These are phyloP conservation scores for Kandelia obovata DNA, from an alignment of 345 rosid species.

Conservation along the genomic window DNA sequence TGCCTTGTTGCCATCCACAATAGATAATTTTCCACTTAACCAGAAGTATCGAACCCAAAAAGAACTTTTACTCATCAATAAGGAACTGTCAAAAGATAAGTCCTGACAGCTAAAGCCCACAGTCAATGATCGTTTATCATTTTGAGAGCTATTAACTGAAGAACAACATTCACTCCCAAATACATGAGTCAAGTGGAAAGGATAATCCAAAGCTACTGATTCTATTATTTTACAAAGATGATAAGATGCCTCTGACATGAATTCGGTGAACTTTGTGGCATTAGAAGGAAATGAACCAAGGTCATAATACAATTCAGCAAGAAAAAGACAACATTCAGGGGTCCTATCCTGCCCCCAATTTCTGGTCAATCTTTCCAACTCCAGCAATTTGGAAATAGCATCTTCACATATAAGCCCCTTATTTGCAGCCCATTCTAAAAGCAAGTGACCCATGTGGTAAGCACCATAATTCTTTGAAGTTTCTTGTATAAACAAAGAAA, in stretches of 20 bases:
- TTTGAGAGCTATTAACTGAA: conserved; percentile 34
- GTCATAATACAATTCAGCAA: conserved; percentile 84
- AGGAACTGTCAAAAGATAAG: conserved; percentile 26
- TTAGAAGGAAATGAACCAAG: conserved; percentile 53
- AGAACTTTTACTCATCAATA: conserved; percentile 41
- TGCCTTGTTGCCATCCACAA: conserved; percentile 65
- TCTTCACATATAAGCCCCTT: conserved; percentile 42
- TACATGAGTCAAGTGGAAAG: conserved; percentile 35
- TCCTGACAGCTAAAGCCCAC: conserved; percentile 20
- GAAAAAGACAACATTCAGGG: conserved; percentile 83
- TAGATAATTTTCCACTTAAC: conserved; percentile 83
- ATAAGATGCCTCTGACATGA: conserved; percentile 65
- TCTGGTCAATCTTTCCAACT: conserved; percentile 82
- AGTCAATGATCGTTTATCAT: conserved; percentile 27
- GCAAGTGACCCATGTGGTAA: conserved; percentile 86
- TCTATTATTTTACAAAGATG: conserved; percentile 89
- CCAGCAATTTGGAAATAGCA: conserved; percentile 56
- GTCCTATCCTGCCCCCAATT: conserved; percentile 79
- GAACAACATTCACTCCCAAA: conserved; percentile 33
- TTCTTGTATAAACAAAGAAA: conserved; percentile 56
- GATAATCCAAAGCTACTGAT: conserved; percentile 67
- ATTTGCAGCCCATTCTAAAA: conserved; percentile 62
- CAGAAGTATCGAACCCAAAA: conserved; percentile 89
- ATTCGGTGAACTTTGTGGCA: conserved; percentile 47
- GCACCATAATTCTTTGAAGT: conserved; percentile 78